phyloP scores from a whole-genome alignment of 2,329 filamentous ascomycete genomes.

The Diplodia intermedia region DNA sequence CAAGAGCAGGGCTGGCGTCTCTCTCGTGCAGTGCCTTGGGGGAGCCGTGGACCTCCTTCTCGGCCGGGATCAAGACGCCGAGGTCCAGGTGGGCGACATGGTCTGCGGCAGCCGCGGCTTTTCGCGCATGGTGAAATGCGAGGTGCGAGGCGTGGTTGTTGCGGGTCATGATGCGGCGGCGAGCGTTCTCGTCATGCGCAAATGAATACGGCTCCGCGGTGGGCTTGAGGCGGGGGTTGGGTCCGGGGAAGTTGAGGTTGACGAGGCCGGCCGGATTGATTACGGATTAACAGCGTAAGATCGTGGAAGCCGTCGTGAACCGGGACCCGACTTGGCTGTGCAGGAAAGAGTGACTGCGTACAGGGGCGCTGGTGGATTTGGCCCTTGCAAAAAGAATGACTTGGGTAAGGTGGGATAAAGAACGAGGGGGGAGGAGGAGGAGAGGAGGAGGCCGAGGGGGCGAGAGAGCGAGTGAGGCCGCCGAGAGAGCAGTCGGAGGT shows the following conservation, averaged over 20 bases:
- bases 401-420: slow-evolving; percentile 31
- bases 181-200: slow-evolving; percentile 29
- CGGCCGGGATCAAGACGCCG: slow-evolving; percentile 6
- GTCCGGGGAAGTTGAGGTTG: slow-evolving; percentile 21
- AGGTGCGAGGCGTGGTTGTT: slow-evolving; percentile 41
- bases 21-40: slow-evolving; percentile 9
- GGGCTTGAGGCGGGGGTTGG: slow-evolving; percentile 27
- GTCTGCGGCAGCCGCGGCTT: slow-evolving; percentile 35
- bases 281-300: slow-evolving; percentile 47
- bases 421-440: slow-evolving; percentile 17
- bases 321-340: slow-evolving; percentile 11
- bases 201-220: slow-evolving; percentile 14
- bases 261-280: slow-evolving; percentile 24
- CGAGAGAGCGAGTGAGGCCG: slow-evolving; percentile 27
- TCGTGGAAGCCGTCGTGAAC: slow-evolving; percentile 40
- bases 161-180: slow-evolving; percentile 41
- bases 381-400: slow-evolving; percentile 33
- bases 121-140: slow-evolving; percentile 42
- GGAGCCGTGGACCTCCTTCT: slow-evolving; percentile 13
- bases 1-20: slow-evolving; percentile 20
- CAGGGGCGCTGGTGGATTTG: slow-evolving; percentile 22
- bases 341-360: slow-evolving; percentile 5
- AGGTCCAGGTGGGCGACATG: slow-evolving; percentile 33
- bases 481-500: slow-evolving; percentile 28
- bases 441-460: neutral